Conservation (phyloP, 768 basidiomycete species). For the Mycena leptocephala region DNA sequence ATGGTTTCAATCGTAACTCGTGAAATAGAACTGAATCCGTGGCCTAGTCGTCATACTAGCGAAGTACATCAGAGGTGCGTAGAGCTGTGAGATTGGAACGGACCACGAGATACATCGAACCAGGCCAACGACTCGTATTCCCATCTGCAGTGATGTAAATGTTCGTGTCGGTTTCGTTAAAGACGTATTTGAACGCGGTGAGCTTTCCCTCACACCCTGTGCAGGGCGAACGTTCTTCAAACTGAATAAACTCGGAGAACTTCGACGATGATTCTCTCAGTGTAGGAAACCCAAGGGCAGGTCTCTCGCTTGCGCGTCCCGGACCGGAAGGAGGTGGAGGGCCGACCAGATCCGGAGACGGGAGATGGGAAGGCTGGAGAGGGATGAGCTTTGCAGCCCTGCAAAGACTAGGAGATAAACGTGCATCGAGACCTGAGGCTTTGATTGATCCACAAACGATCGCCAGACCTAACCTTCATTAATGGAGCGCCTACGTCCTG, state of each 20-base stretch:
- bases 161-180: conserved; percentile 54
- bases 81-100: conserved; percentile 19
- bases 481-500: conserved; percentile 40
- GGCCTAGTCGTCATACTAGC: background rate
- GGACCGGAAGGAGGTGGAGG: background rate
- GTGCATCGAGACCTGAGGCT: conserved; percentile 51
- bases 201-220: conserved; percentile 61
- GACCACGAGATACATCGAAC: conserved; percentile 54
- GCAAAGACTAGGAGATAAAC: background rate
- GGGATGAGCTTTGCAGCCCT: conserved; percentile 11
- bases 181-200: conserved; percentile 45
- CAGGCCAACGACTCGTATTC: conserved; percentile 54
- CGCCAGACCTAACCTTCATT: conserved; percentile 47
- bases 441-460: conserved; percentile 49
- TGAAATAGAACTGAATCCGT: background rate
- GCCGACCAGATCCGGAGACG: conserved; percentile 12
- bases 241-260: conserved; percentile 62
- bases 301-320: conserved; percentile 40
- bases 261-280: conserved; percentile 57
- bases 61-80: background rate
- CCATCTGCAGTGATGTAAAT: conserved; percentile 53
- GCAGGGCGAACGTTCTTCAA: conserved; percentile 63
- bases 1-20: background rate
- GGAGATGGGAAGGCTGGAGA: conserved; percentile 34
- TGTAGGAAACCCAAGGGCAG: conserved; percentile 53